These are phyloP conservation scores for Globisporangium sylvaticum DNA, from an alignment of 352 stramenopile genomes.

Conservation along the genomic window DNA sequence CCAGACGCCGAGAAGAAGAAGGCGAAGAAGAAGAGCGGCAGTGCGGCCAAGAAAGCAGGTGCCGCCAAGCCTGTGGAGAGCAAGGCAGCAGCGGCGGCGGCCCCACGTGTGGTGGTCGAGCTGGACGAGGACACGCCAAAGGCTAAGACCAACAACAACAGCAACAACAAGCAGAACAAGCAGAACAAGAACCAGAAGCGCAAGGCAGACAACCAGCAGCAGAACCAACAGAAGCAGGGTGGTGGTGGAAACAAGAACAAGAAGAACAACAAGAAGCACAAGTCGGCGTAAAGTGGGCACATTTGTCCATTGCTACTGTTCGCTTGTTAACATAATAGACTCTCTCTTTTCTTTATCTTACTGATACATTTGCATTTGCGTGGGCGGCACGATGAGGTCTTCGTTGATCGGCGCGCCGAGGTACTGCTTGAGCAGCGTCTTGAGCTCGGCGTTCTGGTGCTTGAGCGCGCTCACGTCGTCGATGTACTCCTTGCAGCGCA, in stretches of 20 bases:
- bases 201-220: slow-evolving; percentile 9
- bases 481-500: slow-evolving; percentile 76
- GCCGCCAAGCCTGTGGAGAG: neutral
- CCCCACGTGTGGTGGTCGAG: slow-evolving; percentile 70
- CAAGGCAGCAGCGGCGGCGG: slow-evolving; percentile 22
- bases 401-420: slow-evolving; percentile 79
- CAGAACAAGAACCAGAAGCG: slow-evolving; percentile 14
- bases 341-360: slow-evolving; percentile 7
- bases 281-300: slow-evolving; percentile 1
- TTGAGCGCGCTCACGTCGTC: slow-evolving; percentile 77
- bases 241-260: slow-evolving; percentile 14
- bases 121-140: slow-evolving; percentile 26
- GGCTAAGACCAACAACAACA: neutral
- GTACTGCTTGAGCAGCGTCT: slow-evolving; percentile 89
- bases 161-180: slow-evolving; percentile 12
- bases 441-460: slow-evolving; percentile 87
- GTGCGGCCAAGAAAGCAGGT: slow-evolving; percentile 15
- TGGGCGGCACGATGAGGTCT: slow-evolving; percentile 80
- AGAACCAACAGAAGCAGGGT: slow-evolving; percentile 20
- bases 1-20: slow-evolving; percentile 28
- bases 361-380: slow-evolving; percentile 78
- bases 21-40: slow-evolving; percentile 41
- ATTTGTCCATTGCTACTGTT: neutral
- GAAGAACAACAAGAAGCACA: slow-evolving; percentile 16
- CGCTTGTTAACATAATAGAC: neutral